Evolutionary conservation across 257 asterid species (phyloP), one percentile per base, ranked within the genome.

Genomic region (Solanum arcanum): DNA sequence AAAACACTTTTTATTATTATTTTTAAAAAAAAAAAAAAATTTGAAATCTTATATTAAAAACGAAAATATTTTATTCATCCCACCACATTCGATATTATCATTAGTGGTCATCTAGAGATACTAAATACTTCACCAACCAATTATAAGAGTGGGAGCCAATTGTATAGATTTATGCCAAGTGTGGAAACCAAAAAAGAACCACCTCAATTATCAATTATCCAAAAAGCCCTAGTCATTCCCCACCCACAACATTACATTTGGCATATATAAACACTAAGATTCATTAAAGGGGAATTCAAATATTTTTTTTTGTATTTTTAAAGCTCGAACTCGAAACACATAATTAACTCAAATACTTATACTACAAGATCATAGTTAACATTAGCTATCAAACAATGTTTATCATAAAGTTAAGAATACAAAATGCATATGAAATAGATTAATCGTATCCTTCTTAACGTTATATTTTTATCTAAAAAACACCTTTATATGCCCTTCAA

Each of bases 111-210:
- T 41, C 12, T 23, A 21, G 83, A 39, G 56, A 75, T 75, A 23
- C 21, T 75, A 39, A 74, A 39, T 11, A 74, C 31, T 27, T n/a
- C 39, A 78, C 66, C 84, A 78, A n/a, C 83, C 62, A 78, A 78
- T 78, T 15, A 9, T 78, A 46, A 9, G 27, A 27, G 42, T 27
- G 84, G 84, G 84, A 62, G 42, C 39, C 84, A 78, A 46, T 14
- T 46, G 9, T 46, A 78, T 16, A 16, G 66, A 78, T 78, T 7
- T 46, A 77, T 47, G 66, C 84, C 66, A 16, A 78, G 84, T 78
- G 27, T 46, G 3, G 1, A 44, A 44, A 78, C 3, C 15, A 15
- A 46, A 46, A 76, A 27, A 8, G 27, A 7, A 46, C 25, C 42
- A 27, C 18, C 18, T 25, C 42, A 78, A 47, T 46, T 14, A 46